Evolutionary conservation across 331 rosid species (phyloP).

Genomic region (Erythrophleum ivorense): DNA sequence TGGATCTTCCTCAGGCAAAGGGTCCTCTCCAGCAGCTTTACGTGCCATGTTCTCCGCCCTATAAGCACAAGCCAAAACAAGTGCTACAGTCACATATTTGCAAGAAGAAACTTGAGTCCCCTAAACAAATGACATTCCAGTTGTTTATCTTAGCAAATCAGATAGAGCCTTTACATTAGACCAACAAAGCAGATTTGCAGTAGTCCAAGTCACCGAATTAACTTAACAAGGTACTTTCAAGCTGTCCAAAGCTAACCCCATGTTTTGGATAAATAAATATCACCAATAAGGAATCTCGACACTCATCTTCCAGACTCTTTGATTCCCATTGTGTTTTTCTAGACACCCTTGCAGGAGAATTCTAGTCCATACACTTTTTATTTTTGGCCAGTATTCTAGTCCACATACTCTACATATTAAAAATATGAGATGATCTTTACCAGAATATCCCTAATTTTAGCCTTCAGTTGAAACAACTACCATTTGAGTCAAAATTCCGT

Average conservation of each 20-base stretch:
- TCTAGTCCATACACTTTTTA: not conserved
- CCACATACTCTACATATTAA: no score
- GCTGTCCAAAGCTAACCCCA: not conserved
- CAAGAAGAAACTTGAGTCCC: not conserved
- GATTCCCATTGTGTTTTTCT: not conserved
- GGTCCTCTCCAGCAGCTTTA: slow-evolving; percentile 85
- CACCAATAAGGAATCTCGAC: not conserved
- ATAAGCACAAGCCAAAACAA: slow-evolving; percentile 13
- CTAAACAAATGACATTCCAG: not conserved
- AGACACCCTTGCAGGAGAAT: not conserved
- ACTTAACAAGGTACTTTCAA: not conserved
- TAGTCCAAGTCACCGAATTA: not conserved
- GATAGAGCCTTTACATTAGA: not conserved
- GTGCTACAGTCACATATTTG: not conserved
- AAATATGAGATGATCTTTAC: no score
- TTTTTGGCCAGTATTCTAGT: not conserved
- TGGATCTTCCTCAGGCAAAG: slow-evolving; percentile 95
- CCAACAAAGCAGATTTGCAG: not conserved
- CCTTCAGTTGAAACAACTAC: not conserved
- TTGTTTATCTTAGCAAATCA: not conserved
- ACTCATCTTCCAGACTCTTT: not conserved
- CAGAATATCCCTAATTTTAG: not conserved
- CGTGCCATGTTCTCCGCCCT: slow-evolving; percentile 87
- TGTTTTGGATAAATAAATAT: not conserved
- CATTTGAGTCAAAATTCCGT: not conserved